A percentile compares a stretch with the other conserved stretches of the same genome.
Evolutionary conservation across 768 basidiomycete species (phyloP).

Genomic region (Coprinellus micaceus): DNA sequence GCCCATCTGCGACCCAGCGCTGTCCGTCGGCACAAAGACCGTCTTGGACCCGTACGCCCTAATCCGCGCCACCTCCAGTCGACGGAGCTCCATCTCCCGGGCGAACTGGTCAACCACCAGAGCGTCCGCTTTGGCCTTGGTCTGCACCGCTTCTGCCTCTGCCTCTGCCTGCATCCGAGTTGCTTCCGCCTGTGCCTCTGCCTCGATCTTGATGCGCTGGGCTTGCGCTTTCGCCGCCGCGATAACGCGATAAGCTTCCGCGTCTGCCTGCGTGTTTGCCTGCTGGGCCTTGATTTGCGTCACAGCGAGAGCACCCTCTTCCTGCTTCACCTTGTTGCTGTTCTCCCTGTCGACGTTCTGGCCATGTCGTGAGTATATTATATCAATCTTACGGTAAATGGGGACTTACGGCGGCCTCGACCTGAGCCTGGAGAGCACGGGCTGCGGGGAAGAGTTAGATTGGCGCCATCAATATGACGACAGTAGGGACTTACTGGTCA

Average conservation of each 20-base stretch:
- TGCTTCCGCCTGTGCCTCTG: slow-evolving; percentile 74
- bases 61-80: slow-evolving; percentile 61
- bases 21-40: slow-evolving; percentile 67
- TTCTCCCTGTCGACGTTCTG: slow-evolving; percentile 86
- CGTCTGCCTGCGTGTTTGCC: slow-evolving; percentile 64
- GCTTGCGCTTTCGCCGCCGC: slow-evolving; percentile 75
- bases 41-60: slow-evolving; percentile 66
- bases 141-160: slow-evolving; percentile 63
- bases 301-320: slow-evolving; percentile 75
- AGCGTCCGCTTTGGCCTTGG: slow-evolving; percentile 62
- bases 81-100: slow-evolving; percentile 69
- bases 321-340: slow-evolving; percentile 82
- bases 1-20: slow-evolving; percentile 54
- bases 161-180: slow-evolving; percentile 73
- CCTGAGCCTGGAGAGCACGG: slow-evolving; percentile 80
- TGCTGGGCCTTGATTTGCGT: slow-evolving; percentile 72
- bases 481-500: slow-evolving; percentile 42
- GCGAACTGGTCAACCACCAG: slow-evolving; percentile 63
- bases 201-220: slow-evolving; percentile 65
- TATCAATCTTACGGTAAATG: background rate
- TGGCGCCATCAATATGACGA: background rate
- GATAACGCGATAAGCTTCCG: slow-evolving; percentile 71
- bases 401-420: slow-evolving; percentile 70
- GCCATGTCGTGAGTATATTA: background rate
- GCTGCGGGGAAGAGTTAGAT: slow-evolving; percentile 32